Percentiles rank a stretch among this genome's conserved stretches.
phyloP scores from a whole-genome alignment of 306 rosid genomes.

The Quercus aquifolioides region DNA sequence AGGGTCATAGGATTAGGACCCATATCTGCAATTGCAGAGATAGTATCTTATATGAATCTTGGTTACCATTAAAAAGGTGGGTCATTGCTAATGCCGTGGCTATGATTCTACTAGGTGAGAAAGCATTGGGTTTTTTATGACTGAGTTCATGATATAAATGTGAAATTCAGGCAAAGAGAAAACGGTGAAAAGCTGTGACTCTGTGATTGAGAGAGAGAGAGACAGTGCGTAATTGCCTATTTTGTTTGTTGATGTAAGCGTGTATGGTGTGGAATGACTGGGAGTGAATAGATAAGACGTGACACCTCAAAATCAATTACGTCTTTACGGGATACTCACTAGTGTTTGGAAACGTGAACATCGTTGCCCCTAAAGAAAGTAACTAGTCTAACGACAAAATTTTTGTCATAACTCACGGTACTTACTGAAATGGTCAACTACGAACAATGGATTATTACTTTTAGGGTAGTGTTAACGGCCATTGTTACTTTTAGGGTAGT shows the following conservation, averaged over 20 bases:
- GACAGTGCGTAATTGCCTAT: background rate
- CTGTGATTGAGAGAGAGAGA: background rate
- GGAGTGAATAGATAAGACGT: constrained; percentile 1
- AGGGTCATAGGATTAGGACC: background rate
- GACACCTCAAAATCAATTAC: background rate
- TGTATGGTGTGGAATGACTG: constrained; percentile 28
- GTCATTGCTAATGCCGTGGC: too few species aligned
- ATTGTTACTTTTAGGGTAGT: too few species aligned
- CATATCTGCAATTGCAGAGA: background rate
- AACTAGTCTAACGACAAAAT: too few species aligned
- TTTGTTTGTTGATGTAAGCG: constrained; percentile 11
- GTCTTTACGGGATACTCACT: background rate
- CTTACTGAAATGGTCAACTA: too few species aligned
- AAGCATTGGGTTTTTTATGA: background rate
- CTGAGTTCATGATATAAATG: constrained; percentile 19
- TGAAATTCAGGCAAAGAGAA: constrained; percentile 6
- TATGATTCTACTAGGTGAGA: too few species aligned
- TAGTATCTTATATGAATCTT: too few species aligned
- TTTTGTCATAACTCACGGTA: too few species aligned
- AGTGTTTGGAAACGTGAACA: constrained; percentile 1
- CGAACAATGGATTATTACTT: too few species aligned
- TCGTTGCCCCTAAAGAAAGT: background rate
- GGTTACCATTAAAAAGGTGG: too few species aligned
- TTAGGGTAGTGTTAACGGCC: too few species aligned
- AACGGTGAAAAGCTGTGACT: background rate